Base-by-base conservation (phyloP, 257 asterid species). In the Nicotiana noctiflora region DNA sequence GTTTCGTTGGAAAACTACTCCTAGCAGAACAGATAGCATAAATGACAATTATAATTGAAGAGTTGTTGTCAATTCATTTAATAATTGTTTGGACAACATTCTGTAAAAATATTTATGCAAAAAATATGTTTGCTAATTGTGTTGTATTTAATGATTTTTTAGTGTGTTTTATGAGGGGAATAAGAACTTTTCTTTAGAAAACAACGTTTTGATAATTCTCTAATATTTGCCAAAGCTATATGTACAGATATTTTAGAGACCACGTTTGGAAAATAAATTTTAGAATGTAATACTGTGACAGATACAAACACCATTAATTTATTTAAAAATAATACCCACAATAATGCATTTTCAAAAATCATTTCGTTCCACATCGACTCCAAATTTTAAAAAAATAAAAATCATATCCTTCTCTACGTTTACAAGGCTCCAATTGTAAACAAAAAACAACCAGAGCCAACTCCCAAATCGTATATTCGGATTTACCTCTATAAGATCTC, bases 361-460 rank as follows among this genome's bases (percentile, higher is more conserved):
- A 8, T 40, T 40, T 40, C 49, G 49, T 40, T 2, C 11, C 49
- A 40, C 7, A 40, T 37, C 46, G 0, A 8, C 9, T 37, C 46
- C 10, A 37, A 7, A 1, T 37, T 29, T 31, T 31, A 2, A 2
- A 31, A 2, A 31, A 2, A 0, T 6, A 6, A 37, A 37, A 6
- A 37, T 37, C 46, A 37, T 9, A 37, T 40, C 49, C 49, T 40
- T 40, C 11, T 40, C 49, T 40, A 40, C 8, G 49, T 40, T 29
- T 74, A 46, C 61, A 74, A 74, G 61, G 61, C 78, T 74, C 61
- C 15, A 23, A 49, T 2, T 49, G 78, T 49, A 74, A 53, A 49
- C 61, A 49, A 74, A 74, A 70, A 49, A 49, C 34, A 49, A 74
- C 15, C 40, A 23, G 78, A 74, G 78, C 78, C 78, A 74, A 23